Evolutionary conservation across 352 stramenopile species (phyloP).

Genomic region (Phytophthora chlamydospora): DNA sequence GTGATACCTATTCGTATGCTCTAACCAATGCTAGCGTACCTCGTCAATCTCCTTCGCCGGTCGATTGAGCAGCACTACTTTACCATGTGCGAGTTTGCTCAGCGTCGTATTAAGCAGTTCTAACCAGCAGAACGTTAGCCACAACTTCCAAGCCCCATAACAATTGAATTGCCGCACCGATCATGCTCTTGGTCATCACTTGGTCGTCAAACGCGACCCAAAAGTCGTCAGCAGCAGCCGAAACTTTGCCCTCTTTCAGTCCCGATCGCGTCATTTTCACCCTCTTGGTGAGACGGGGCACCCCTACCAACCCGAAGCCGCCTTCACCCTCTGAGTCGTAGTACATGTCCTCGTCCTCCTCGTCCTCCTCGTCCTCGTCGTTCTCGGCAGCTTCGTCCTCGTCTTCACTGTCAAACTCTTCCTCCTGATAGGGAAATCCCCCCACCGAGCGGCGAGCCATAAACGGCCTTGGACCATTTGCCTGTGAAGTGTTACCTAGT

Average conservation of each 20-base stretch:
- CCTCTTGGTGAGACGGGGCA: slow-evolving; percentile 53
- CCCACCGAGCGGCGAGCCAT: neutral
- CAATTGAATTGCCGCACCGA: slow-evolving; percentile 42
- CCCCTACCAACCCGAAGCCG: slow-evolving; percentile 26
- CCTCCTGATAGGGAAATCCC: slow-evolving; percentile 1
- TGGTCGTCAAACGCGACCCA: slow-evolving; percentile 72
- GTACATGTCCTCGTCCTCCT: slow-evolving; percentile 56
- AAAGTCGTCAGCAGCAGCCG: slow-evolving; percentile 56
- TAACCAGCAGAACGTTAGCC: slow-evolving; percentile 18
- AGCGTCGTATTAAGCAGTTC: slow-evolving; percentile 78
- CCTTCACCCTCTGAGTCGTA: slow-evolving; percentile 69
- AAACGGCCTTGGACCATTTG: neutral
- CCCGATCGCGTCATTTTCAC: slow-evolving; percentile 48
- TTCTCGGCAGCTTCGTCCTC: slow-evolving; percentile 51
- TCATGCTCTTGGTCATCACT: slow-evolving; percentile 74
- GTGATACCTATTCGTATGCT: too few species aligned
- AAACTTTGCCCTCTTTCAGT: slow-evolving; percentile 1
- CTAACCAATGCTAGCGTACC: slow-evolving; percentile 22
- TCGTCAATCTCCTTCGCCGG: slow-evolving; percentile 46
- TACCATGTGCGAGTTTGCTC: slow-evolving; percentile 64
- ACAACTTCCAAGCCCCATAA: neutral
- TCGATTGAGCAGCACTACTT: slow-evolving; percentile 58
- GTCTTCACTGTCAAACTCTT: slow-evolving; percentile 38
- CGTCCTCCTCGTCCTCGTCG: slow-evolving; percentile 57
- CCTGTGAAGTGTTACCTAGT: neutral